phyloP scores from a whole-genome alignment of 2,329 filamentous ascomycete genomes.

The Colletotrichum tofieldiae region DNA sequence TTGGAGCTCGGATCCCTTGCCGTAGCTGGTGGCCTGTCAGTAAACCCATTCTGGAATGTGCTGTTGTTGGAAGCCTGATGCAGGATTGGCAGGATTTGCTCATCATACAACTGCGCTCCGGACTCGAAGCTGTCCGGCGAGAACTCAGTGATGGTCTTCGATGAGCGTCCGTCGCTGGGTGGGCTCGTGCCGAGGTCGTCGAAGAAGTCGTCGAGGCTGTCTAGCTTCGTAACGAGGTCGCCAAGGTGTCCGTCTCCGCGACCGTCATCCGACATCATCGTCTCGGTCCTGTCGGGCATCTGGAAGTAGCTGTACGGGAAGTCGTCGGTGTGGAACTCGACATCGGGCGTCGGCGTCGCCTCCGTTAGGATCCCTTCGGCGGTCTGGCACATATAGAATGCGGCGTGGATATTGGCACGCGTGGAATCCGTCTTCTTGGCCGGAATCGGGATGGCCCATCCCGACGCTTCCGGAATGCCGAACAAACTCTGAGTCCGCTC shows the following conservation, averaged over 20 bases:
- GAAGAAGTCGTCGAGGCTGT: conserved; percentile 87
- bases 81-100: conserved; percentile 91
- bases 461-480: conserved; percentile 94
- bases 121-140: conserved; percentile 78
- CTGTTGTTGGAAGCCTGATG: conserved; percentile 87
- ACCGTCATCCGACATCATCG: conserved; percentile 91
- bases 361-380: conserved; percentile 72
- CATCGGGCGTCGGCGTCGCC: conserved; percentile 82
- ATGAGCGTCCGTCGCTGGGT: conserved; percentile 73
- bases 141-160: conserved; percentile 76
- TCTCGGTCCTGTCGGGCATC: conserved; percentile 81
- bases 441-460: conserved; percentile 96
- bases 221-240: conserved; percentile 85
- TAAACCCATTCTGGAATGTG: conserved; percentile 90
- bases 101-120: conserved; percentile 89
- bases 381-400: conserved; percentile 93
- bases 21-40: conserved; percentile 77
- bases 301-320: conserved; percentile 87
- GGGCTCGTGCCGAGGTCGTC: conserved; percentile 76
- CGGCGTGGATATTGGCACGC: conserved; percentile 92
- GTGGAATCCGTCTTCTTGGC: conserved; percentile 91
- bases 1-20: conserved; percentile 74
- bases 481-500: conserved; percentile 95
- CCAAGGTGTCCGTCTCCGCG: conserved; percentile 82
- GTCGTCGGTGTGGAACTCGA: conserved; percentile 94